Evolutionary conservation across 345 rosid species (phyloP).

Genomic region (Salix arbutifolia): DNA sequence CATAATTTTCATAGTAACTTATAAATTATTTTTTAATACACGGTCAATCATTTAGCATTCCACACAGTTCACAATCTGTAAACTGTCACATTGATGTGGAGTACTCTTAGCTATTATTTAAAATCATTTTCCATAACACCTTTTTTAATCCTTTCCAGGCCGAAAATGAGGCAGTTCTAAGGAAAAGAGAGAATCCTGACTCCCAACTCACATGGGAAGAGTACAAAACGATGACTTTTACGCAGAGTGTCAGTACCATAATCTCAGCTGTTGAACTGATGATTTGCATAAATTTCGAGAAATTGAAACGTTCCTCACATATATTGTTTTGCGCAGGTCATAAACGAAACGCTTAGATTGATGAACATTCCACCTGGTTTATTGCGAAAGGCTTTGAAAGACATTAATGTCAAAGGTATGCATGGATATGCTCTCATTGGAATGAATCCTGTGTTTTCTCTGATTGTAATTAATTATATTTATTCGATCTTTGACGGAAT

Average conservation of each 20-base stretch:
- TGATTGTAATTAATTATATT: background rate
- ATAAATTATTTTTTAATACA: background rate
- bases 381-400: background rate
- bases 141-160: background rate
- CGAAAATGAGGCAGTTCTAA: background rate
- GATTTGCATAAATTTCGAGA: background rate
- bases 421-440: background rate
- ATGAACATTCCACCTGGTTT: slow-evolving; percentile 2
- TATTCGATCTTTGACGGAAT: background rate
- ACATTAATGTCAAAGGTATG: slow-evolving; percentile 4
- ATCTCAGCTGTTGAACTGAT: background rate
- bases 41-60: background rate
- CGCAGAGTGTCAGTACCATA: background rate
- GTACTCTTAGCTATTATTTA: background rate
- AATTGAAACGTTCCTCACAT: background rate
- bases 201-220: background rate
- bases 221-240: background rate
- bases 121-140: background rate
- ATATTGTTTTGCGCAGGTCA: background rate
- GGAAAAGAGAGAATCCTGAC: background rate
- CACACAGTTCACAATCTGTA: background rate
- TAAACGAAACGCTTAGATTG: slow-evolving; percentile 1
- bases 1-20: background rate
- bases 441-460: background rate
- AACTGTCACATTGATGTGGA: background rate